Base-by-base conservation (phyloP, 345 rosid genomes). In the Abelmoschus esculentus region DNA sequence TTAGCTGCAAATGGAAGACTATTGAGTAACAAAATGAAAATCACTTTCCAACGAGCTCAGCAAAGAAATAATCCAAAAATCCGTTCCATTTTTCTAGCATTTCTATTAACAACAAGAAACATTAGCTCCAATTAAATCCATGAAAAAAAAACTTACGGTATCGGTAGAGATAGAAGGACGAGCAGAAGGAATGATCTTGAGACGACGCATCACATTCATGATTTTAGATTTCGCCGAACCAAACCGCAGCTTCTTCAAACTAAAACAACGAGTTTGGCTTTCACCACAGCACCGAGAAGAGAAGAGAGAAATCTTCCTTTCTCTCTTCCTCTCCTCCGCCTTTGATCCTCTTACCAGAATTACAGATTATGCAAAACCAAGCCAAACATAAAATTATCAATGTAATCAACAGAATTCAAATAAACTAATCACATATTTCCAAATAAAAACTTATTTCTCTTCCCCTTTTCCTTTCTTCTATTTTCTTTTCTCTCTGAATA, bases 141-240 rank as follows among this genome's bases (percentile, higher is more conserved):
- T 13, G 19, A 70, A 38, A 44, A 15, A 13, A 67, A 31, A 34
- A 66, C 86, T 81, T 71, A 90, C 99, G 38, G 91, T 85, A 79
- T 96, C 93, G 61, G 98, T 92, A 34, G 98, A 89, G 22, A 83
- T 50, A 12, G 92, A 96, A 61, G 84, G 74, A n/a, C 97, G 98
- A 61, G 95, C 98, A 18, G 99, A 96, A 36, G 99, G 98, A 68
- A 96, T 84, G 92, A 96, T 92, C 84, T 90, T 92, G 71, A 96
- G 86, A 44, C 99, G 86, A 55, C 97, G 98, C 88, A 96, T 82
- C 83, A 96, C 88, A 83, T 89, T 89, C 98, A 92, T 96, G 74
- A 74, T 83, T 36, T 73, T 75, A 50, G 13, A 7, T 28, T 61
- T 61, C 47, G 11, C 57, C 32, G 9, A 74, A 55, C 69, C 47